Conservation (phyloP, 2,329 filamentous ascomycete genomes). For the Fusarium humuli region DNA sequence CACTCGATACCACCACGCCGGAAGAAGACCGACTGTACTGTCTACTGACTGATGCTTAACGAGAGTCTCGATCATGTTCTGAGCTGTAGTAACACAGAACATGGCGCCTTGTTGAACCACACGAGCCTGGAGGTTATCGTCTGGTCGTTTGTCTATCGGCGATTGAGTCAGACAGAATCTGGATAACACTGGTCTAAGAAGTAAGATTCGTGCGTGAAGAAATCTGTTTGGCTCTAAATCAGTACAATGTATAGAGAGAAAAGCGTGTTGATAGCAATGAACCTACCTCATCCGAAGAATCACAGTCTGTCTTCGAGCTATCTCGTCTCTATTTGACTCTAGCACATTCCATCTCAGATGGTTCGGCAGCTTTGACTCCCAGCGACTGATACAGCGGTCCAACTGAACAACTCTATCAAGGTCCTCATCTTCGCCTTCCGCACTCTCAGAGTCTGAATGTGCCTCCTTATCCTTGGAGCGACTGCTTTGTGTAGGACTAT, state of each 20-base stretch:
- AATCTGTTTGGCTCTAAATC: conserved; percentile 33
- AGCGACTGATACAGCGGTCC: conserved; percentile 48
- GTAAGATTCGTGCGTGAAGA: conserved; percentile 51
- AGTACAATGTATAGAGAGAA: too few species aligned
- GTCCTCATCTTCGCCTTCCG: conserved; percentile 41
- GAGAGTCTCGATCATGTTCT: conserved; percentile 49
- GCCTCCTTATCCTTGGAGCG: conserved; percentile 11
- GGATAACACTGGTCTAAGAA: conserved; percentile 50
- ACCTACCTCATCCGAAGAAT: conserved; percentile 52
- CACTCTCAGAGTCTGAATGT: background rate
- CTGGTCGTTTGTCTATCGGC: conserved; percentile 8
- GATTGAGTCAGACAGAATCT: conserved; percentile 49
- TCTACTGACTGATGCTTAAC: conserved; percentile 49
- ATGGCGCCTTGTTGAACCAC: conserved; percentile 51
- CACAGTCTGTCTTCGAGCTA: conserved; percentile 49
- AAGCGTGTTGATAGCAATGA: too few species aligned
- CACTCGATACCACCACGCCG: conserved; percentile 56
- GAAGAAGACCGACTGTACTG: conserved; percentile 50
- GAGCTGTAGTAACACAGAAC: conserved; percentile 51
- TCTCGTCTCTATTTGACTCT: conserved; percentile 37
- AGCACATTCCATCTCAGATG: conserved; percentile 40
- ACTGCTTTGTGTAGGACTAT: conserved; percentile 34
- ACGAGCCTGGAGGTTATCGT: conserved; percentile 44
- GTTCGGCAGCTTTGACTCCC: conserved; percentile 48
- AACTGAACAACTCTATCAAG: conserved; percentile 49